Conservation (phyloP, 2,329 filamentous ascomycete species). For the Venturiaceae sp. region DNA sequence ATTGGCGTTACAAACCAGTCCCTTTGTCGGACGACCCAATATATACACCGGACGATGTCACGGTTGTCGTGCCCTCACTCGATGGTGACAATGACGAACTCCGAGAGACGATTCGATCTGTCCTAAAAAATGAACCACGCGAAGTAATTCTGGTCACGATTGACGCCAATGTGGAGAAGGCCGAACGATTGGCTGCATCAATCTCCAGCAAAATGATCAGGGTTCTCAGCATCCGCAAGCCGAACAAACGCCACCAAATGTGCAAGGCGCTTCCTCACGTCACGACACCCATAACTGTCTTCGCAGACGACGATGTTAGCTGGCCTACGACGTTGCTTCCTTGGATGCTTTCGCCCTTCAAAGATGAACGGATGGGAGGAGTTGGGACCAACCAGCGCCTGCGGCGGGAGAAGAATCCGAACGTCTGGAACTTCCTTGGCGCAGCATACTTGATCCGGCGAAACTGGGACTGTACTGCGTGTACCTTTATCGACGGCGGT, state of each 20-base stretch:
- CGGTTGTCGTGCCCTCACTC: constrained; percentile 88
- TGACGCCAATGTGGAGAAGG: constrained; percentile 61
- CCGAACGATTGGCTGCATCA: constrained; percentile 48
- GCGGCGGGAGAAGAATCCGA: constrained; percentile 54
- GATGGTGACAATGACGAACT: constrained; percentile 80
- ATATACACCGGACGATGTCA: constrained; percentile 74
- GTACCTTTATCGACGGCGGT: constrained; percentile 87
- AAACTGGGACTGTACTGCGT: constrained; percentile 95
- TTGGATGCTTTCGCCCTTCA: constrained; percentile 90
- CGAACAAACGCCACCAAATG: constrained; percentile 92
- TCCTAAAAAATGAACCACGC: constrained; percentile 57
- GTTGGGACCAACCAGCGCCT: constrained; percentile 89
- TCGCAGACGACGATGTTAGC: constrained; percentile 92
- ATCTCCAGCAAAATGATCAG: constrained; percentile 49
- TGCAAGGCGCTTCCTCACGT: constrained; percentile 84
- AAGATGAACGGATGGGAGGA: constrained; percentile 72
- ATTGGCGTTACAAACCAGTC: constrained; percentile 86
- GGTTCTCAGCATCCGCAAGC: constrained; percentile 69
- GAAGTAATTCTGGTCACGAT: constrained; percentile 84
- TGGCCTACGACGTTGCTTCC: constrained; percentile 80
- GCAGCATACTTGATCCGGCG: constrained; percentile 86
- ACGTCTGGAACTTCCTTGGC: constrained; percentile 80
- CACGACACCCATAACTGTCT: constrained; percentile 72
- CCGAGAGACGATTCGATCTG: constrained; percentile 69
- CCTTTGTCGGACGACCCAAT: constrained; percentile 73